Percentiles rank a stretch among this genome's conserved stretches.
Evolutionary conservation across 2,329 filamentous ascomycete genomes (phyloP).

Genomic region (Fonsecaea erecta): DNA sequence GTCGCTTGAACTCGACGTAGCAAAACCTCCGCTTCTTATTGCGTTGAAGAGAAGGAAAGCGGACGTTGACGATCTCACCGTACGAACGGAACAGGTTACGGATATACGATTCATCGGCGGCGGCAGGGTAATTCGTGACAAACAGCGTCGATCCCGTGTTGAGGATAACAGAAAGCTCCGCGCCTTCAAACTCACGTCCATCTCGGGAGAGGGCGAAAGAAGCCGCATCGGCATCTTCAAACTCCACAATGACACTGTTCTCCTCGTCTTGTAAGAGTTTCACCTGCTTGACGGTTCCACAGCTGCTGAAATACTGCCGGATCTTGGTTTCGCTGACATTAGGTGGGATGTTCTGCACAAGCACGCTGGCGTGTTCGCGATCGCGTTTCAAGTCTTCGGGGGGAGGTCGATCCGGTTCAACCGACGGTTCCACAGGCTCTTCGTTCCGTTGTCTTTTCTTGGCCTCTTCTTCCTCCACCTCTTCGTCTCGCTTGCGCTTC

Average conservation of each 20-base stretch:
- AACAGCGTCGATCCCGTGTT: conserved; percentile 82
- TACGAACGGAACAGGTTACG: conserved; percentile 65
- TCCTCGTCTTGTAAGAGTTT: conserved; percentile 68
- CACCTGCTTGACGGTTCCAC: conserved; percentile 80
- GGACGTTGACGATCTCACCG: conserved; percentile 81
- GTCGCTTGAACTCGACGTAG: conserved; percentile 84
- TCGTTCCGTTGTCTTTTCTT: conserved; percentile 70
- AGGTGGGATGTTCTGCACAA: conserved; percentile 75
- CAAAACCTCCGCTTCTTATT: conserved; percentile 91
- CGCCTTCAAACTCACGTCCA: conserved; percentile 75
- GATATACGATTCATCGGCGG: conserved; percentile 55
- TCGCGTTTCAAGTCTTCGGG: conserved; percentile 69
- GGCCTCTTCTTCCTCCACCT: conserved; percentile 56
- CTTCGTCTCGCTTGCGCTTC: conserved; percentile 79
- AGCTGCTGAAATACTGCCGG: conserved; percentile 88
- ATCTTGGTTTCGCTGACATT: conserved; percentile 73
- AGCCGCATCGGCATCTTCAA: conserved; percentile 78
- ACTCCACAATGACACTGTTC: conserved; percentile 81
- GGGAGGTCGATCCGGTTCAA: conserved; percentile 45
- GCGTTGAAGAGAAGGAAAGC: conserved; percentile 88
- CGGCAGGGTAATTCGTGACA: conserved; percentile 82
- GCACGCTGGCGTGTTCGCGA: conserved; percentile 84
- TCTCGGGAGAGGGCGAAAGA: conserved; percentile 79
- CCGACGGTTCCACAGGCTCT: conserved; percentile 40
- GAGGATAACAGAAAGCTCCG: conserved; percentile 72